Conservation (phyloP, 768 basidiomycete genomes). For the Hericium coralloides region DNA sequence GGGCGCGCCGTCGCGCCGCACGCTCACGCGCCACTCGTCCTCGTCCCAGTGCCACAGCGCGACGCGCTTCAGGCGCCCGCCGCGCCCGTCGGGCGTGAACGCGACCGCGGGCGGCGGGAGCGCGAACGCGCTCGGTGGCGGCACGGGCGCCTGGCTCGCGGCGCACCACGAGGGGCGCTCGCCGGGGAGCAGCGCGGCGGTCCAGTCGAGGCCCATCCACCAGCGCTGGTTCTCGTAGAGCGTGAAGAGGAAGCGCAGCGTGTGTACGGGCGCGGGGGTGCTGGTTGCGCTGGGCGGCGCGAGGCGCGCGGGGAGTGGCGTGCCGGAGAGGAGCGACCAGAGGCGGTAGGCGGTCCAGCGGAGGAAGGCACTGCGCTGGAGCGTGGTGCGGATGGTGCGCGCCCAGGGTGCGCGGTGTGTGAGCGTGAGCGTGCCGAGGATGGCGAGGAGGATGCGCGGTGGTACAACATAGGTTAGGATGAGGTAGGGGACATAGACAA, state of each 20-base stretch:
- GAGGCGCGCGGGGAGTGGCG: conserved; percentile 35
- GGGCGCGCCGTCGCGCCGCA: conserved; percentile 44
- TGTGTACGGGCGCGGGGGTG: conserved; percentile 4
- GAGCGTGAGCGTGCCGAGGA: conserved; percentile 49
- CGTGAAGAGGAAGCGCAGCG: conserved; percentile 76
- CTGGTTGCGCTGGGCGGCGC: conserved; percentile 23
- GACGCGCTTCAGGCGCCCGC: conserved; percentile 52
- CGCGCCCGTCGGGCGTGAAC: conserved; percentile 34
- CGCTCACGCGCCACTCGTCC: conserved; percentile 78
- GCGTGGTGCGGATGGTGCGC: conserved; percentile 37
- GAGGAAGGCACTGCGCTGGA: conserved; percentile 61
- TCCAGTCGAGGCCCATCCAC: conserved; percentile 99
- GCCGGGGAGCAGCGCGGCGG: conserved; percentile 79
- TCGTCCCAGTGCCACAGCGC: conserved; percentile 90
- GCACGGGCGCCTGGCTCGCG: conserved; percentile 45
- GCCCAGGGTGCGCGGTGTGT: conserved; percentile 66
- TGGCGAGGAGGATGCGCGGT: conserved; percentile 49
- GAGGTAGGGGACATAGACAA: conserved; percentile 60
- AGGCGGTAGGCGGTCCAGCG: conserved; percentile 51
- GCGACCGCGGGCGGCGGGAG: conserved; percentile 56
- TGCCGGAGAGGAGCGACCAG: conserved; percentile 45
- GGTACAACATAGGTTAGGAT: conserved; percentile 54
- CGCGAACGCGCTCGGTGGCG: conserved; percentile 61
- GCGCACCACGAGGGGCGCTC: conserved; percentile 88
- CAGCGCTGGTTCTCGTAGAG: conserved; percentile 91